Conservation (phyloP, 257 asterid genomes). For the Dorcoceras hygrometricum region DNA sequence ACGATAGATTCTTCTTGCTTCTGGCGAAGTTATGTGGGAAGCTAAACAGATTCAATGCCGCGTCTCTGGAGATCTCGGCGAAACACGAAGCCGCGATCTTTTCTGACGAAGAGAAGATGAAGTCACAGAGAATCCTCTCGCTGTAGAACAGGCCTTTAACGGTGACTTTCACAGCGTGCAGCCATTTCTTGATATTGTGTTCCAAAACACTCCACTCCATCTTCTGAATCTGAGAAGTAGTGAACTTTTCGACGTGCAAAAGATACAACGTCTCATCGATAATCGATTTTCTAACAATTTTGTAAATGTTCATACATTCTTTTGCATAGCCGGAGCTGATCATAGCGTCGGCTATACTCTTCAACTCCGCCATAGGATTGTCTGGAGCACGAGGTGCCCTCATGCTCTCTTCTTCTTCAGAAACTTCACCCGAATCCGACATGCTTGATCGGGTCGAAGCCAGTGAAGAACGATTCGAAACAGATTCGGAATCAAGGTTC, state of each 20-base stretch:
- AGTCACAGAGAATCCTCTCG: slow-evolving; percentile 22
- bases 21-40: slow-evolving; percentile 56
- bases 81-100: slow-evolving; percentile 48
- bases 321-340: slow-evolving; percentile 59
- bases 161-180: slow-evolving; percentile 45
- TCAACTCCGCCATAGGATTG: slow-evolving; percentile 45
- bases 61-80: slow-evolving; percentile 51
- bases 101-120: slow-evolving; percentile 22
- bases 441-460: slow-evolving; percentile 34
- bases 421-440: slow-evolving; percentile 33
- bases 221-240: slow-evolving; percentile 55
- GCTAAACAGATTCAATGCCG: slow-evolving; percentile 43
- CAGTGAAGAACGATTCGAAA: slow-evolving; percentile 35
- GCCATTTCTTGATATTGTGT: slow-evolving; percentile 55
- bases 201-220: slow-evolving; percentile 67
- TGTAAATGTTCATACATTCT: slow-evolving; percentile 63
- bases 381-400: slow-evolving; percentile 27
- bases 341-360: slow-evolving; percentile 70
- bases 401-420: slow-evolving; percentile 28
- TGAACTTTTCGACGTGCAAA: slow-evolving; percentile 60
- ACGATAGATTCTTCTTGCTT: slow-evolving; percentile 53
- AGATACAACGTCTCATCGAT: slow-evolving; percentile 72
- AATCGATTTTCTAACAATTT: slow-evolving; percentile 56
- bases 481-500: slow-evolving; percentile 56
- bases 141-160: slow-evolving; percentile 46